A percentile compares a stretch with the other conserved stretches of the same genome.
Evolutionary conservation across 257 asterid genomes (phyloP).

Genomic region (Solanum medicagineum): DNA sequence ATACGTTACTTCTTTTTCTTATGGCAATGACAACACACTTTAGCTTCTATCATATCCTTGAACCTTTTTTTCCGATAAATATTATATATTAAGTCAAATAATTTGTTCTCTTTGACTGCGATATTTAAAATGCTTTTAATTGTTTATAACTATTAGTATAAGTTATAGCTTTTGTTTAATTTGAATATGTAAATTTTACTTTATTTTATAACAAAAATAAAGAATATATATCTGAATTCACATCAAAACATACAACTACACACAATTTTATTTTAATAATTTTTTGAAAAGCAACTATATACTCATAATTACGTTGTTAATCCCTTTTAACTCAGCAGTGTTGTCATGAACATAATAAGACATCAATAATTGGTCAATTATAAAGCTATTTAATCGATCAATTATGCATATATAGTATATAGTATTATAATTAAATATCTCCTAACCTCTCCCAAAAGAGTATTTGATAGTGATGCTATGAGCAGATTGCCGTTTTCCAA

Average conservation of each 20-base stretch:
- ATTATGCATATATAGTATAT: neutral
- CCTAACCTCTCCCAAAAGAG: neutral
- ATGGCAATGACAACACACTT: neutral
- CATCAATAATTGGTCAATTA: neutral
- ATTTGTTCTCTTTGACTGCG: no score
- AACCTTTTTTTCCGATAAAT: accelerated
- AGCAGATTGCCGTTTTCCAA: neutral
- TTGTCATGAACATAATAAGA: neutral
- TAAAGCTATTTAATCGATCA: neutral
- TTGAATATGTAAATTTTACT: neutral
- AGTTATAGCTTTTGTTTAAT: no score
- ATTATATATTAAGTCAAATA: no score
- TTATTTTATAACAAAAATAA: no score
- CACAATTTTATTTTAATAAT: neutral
- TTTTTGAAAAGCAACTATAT: neutral
- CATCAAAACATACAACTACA: neutral
- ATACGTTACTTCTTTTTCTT: neutral
- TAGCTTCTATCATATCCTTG: accelerated
- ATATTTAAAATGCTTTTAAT: no score
- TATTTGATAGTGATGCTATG: neutral
- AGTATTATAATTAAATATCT: neutral
- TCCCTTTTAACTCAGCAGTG: neutral
- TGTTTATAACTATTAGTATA: no score
- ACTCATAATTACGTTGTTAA: neutral
- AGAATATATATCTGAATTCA: no score